These are phyloP conservation scores for Tricholomella constricta DNA, from an alignment of 768 basidiomycete species.

Conservation along the genomic window DNA sequence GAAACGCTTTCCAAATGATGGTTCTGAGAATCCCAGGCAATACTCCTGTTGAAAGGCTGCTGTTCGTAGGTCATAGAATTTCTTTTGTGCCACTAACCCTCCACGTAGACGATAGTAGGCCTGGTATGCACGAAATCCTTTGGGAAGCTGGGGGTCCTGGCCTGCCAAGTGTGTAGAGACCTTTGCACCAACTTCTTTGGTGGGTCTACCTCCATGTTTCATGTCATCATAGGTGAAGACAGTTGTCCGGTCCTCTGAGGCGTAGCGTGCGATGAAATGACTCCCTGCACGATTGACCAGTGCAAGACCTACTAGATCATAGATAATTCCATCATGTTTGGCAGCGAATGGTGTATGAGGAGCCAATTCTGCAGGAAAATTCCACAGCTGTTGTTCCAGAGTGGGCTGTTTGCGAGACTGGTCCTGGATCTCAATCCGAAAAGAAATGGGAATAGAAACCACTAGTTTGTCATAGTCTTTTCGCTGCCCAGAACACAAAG, in stretches of 20 bases:
- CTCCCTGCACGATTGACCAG: neutral
- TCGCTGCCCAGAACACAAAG: neutral
- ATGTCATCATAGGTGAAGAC: neutral
- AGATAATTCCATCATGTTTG: neutral
- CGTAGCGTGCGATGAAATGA: conserved; percentile 3
- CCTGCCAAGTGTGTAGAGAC: neutral
- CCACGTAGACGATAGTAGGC: neutral
- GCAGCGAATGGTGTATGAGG: neutral
- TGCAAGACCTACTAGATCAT: conserved; percentile 1
- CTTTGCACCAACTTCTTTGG: neutral
- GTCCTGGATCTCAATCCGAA: conserved; percentile 4
- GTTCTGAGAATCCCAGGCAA: neutral
- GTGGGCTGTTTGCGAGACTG: neutral
- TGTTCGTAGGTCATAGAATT: neutral
- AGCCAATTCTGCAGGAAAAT: neutral
- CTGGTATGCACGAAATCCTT: neutral
- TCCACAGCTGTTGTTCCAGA: neutral
- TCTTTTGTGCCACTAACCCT: neutral
- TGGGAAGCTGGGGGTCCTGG: neutral
- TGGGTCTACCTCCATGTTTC: neutral
- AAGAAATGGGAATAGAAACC: neutral
- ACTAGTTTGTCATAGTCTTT: neutral
- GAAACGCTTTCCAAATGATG: neutral
- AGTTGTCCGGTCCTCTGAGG: neutral
- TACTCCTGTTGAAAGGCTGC: neutral